phyloP scores from a whole-genome alignment of 495 filamentous ascomycete species.

The Penicillium turbatum region DNA sequence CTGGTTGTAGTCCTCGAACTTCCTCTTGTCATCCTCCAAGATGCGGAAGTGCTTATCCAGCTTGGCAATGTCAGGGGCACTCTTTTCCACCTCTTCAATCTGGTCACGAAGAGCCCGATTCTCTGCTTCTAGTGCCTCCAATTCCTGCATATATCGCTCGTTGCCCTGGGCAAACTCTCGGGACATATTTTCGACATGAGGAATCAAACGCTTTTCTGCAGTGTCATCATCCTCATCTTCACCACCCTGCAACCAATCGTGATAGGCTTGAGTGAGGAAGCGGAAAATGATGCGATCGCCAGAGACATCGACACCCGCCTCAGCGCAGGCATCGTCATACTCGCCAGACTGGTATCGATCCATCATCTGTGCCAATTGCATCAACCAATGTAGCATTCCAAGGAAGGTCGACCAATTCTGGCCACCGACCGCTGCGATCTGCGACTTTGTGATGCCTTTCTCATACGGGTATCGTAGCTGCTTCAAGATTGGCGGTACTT shows the following conservation, averaged over 20 bases:
- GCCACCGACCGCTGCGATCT: constrained; percentile 88
- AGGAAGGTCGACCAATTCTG: constrained; percentile 95
- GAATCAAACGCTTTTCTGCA: constrained; percentile 65
- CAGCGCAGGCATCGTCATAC: constrained; percentile 85
- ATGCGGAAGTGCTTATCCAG: constrained; percentile 81
- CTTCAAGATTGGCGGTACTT: constrained; percentile 86
- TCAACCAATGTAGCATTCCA: constrained; percentile 95
- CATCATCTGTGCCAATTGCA: constrained; percentile 91
- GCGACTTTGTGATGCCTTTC: constrained; percentile 88
- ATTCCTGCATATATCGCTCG: constrained; percentile 71
- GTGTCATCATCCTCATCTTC: constrained; percentile 84
- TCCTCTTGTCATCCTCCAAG: constrained; percentile 82
- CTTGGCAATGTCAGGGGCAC: constrained; percentile 72
- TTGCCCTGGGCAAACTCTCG: constrained; percentile 81
- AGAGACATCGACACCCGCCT: constrained; percentile 79
- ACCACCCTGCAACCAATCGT: constrained; percentile 76
- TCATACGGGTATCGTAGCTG: constrained; percentile 93
- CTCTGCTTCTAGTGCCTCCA: constrained; percentile 78
- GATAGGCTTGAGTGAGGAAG: constrained; percentile 83
- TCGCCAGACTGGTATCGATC: constrained; percentile 67
- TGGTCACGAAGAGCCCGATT: constrained; percentile 72
- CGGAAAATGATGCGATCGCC: constrained; percentile 90
- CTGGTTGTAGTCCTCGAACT: constrained; percentile 89
- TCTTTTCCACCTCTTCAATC: constrained; percentile 83
- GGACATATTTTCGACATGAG: constrained; percentile 87